phyloP scores from a whole-genome alignment of 169 alveolate genomes.

The Perkinsus olseni region DNA sequence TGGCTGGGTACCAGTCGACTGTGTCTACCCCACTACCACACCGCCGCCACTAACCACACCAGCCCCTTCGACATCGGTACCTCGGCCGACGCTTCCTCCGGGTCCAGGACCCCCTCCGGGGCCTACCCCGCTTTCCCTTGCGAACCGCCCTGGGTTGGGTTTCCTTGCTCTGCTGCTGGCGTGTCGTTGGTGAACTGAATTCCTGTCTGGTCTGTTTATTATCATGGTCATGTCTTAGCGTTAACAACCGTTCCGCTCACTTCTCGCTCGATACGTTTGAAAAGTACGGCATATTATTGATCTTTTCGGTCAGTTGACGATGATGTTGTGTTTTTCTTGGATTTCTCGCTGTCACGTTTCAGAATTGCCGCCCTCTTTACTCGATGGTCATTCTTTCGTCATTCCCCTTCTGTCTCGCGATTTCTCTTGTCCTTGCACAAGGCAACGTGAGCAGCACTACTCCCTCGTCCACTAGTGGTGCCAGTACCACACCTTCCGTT shows the following conservation, averaged over 20 bases:
- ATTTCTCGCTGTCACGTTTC: background rate
- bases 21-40: background rate
- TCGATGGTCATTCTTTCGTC: background rate
- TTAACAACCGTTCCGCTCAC: too few relatives aligned
- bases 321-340: too few relatives aligned
- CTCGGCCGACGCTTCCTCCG: background rate
- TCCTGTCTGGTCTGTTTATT: too few relatives aligned
- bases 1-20: background rate
- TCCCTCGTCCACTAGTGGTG: background rate
- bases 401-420: background rate
- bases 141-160: background rate
- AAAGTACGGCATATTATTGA: too few relatives aligned
- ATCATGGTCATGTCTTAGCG: too few relatives aligned
- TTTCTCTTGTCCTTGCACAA: background rate
- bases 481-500: background rate
- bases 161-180: background rate
- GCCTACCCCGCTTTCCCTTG: background rate
- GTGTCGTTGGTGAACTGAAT: background rate
- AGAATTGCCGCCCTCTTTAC: background rate
- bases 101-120: background rate
- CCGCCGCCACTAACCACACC: background rate
- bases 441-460: background rate
- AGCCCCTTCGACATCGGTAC: background rate
- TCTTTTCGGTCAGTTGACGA: too few relatives aligned
- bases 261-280: too few relatives aligned